Evolutionary conservation across 164 flowering plant species (phyloP).

Genomic region (Cinnamomum micranthum): DNA sequence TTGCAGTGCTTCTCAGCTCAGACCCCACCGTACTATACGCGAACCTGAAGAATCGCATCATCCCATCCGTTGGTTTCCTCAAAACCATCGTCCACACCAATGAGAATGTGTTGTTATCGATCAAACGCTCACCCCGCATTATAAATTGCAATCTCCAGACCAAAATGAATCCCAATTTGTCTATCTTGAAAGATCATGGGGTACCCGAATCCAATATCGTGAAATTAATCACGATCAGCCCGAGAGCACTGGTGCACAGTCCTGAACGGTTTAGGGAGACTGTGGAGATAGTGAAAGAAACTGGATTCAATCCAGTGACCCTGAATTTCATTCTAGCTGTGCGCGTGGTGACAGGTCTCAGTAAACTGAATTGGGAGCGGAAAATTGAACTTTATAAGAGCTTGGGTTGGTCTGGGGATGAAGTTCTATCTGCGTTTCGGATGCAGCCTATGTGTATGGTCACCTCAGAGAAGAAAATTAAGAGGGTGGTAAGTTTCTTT

Average conservation of each 20-base stretch:
- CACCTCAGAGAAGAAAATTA: slow-evolving; percentile 8
- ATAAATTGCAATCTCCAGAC: background rate
- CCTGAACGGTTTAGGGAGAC: slow-evolving; percentile 8
- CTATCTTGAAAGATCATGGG: slow-evolving; percentile 18
- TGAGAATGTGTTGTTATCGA: slow-evolving; percentile 5
- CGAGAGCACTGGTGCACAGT: background rate
- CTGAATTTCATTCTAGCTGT: slow-evolving; percentile 1
- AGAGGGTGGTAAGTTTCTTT: background rate
- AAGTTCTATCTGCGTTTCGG: background rate
- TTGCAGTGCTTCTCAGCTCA: slow-evolving; percentile 7
- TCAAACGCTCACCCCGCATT: slow-evolving; percentile 4
- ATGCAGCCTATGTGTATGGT: slow-evolving; percentile 3
- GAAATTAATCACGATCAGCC: background rate
- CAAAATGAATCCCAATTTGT: slow-evolving; percentile 8
- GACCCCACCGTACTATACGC: slow-evolving; percentile 7
- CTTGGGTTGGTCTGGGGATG: slow-evolving; percentile 11
- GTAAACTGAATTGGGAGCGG: background rate
- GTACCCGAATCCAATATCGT: slow-evolving; percentile 10
- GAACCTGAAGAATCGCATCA: slow-evolving; percentile 22
- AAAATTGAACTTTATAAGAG: slow-evolving; percentile 5
- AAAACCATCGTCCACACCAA: slow-evolving; percentile 12
- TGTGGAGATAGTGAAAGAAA: slow-evolving; percentile 4
- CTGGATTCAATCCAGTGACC: slow-evolving; percentile 4
- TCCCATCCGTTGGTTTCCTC: slow-evolving; percentile 22
- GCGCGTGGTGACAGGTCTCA: background rate